Evolutionary conservation across 495 filamentous ascomycete species (phyloP).

Genomic region (Letharia columbiana): DNA sequence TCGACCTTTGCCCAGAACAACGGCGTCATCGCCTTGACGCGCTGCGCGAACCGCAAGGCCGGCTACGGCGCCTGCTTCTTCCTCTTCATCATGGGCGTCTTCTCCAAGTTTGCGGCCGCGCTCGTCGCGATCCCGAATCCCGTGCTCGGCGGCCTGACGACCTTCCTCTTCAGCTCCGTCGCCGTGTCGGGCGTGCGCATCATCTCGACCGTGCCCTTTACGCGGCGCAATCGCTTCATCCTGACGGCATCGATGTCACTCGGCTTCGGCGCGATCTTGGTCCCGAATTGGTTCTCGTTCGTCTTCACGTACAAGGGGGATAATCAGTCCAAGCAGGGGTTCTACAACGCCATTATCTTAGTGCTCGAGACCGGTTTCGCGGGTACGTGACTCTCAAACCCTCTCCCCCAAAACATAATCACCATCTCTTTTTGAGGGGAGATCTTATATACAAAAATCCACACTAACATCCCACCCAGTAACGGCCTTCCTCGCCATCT

Average conservation of each 20-base stretch:
- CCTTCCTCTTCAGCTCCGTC: constrained; percentile 79
- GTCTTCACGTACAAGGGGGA: constrained; percentile 68
- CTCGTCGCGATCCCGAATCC: constrained; percentile 73
- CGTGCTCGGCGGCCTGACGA: constrained; percentile 88
- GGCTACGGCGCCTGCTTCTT: constrained; percentile 74
- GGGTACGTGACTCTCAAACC: constrained; percentile 12
- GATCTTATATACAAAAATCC: no score
- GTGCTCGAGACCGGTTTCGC: constrained; percentile 69
- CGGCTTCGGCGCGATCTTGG: constrained; percentile 73
- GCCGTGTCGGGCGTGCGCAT: constrained; percentile 82
- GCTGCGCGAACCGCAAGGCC: constrained; percentile 81
- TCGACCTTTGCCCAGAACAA: constrained; percentile 71
- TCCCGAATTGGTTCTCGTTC: constrained; percentile 66
- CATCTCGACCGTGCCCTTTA: constrained; percentile 69
- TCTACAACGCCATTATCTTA: constrained; percentile 73
- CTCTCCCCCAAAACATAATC: background rate
- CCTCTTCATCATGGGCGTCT: constrained; percentile 80
- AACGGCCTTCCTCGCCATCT: constrained; percentile 59
- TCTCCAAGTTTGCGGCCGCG: constrained; percentile 86
- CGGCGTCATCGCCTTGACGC: constrained; percentile 80
- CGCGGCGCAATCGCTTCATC: constrained; percentile 79
- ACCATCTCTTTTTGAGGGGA: no score
- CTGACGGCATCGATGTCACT: constrained; percentile 68
- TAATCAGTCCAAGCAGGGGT: constrained; percentile 63
- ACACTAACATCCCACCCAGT: background rate